Evolutionary conservation across 1,284 basidiomycete species (phyloP), one percentile per base, ranked within the genome.

Genomic region (Afroboletus lepidellus): DNA sequence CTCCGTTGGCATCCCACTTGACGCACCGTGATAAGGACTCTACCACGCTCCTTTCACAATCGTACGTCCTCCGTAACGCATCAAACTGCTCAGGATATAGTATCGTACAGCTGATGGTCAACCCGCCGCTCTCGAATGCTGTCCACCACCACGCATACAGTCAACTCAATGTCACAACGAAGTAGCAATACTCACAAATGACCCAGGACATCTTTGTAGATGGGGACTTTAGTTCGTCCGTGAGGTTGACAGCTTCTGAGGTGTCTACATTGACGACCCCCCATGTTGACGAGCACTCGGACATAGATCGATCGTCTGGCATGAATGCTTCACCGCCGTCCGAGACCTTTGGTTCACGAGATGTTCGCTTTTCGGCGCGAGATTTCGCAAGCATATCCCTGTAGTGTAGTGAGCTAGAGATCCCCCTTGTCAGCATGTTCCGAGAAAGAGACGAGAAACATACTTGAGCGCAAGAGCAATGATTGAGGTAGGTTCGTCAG

Each of bases 81-180:
- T 98, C 95, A 61, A 99, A 99, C 68, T 98, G 94, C 69, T 99
- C 94, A 0, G 95, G 94, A 68, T 94, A 98, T 51, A 99, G 83
- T 57, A 98, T 89, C 5, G 94, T 93, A 69, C 95, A 98, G 64
- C 92, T 93, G 60, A 97, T 94, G n/a, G 88, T 92, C 48, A 93
- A 75, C n/a, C 90, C 90, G 27, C 90, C 90, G 57, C 90, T 92
- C 67, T 94, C 92, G 64, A 94, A 93, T 20, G 90, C 92, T 94
- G 53, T 60, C 88, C 89, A 32, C 84, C 89, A 32, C 84, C 87
- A 57, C 11, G n/a, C 41, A n/a, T 42, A 25, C 24, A 47, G 34
- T 57, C 30, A 42, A 47, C 34, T 34, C 15, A 15, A 15, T 42
- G 13, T 41, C 21, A 24, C 46, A 29, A 52, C 34, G 5, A 29